Evolutionary conservation across 2,329 filamentous ascomycete genomes (phyloP).

Genomic region (Colletotrichum eremochloae): DNA sequence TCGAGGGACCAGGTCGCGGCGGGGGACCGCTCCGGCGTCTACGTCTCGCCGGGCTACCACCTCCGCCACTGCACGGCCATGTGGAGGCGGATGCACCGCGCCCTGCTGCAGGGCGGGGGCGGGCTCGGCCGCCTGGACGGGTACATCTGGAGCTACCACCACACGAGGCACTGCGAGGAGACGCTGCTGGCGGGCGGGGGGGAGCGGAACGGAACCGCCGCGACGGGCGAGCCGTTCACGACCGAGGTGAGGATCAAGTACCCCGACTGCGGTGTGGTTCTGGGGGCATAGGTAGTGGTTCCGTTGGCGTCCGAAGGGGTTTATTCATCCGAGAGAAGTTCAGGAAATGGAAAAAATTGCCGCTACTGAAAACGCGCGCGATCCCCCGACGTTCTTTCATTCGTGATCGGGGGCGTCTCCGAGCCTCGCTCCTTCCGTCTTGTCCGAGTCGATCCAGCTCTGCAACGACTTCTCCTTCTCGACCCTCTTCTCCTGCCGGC

Average conservation of each 20-base stretch:
- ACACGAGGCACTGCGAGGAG: conserved; percentile 38
- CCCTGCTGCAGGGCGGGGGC: conserved; percentile 27
- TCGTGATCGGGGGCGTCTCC: background rate
- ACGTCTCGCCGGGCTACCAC: conserved; percentile 35
- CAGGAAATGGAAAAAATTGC: background rate
- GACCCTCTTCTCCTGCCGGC: conserved; percentile 31
- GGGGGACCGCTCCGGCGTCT: conserved; percentile 21
- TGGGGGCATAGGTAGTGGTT: background rate
- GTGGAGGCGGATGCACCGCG: conserved; percentile 38
- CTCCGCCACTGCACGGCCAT: conserved; percentile 38
- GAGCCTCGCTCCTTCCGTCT: background rate
- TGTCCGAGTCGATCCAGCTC: conserved; percentile 18
- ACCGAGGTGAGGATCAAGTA: conserved; percentile 40
- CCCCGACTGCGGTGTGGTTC: conserved; percentile 33
- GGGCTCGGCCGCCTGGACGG: conserved; percentile 32
- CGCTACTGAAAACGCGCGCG: background rate
- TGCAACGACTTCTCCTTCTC: conserved; percentile 38
- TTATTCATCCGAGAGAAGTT: background rate
- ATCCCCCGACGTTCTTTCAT: background rate
- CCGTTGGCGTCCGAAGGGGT: no score
- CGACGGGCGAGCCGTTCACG: conserved; percentile 7
- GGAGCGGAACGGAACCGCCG: background rate
- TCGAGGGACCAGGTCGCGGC: conserved; percentile 18
- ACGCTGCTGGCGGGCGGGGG: conserved; percentile 13
- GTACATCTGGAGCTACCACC: conserved; percentile 39